Base-by-base conservation (phyloP, 495 filamentous ascomycete species). In the Lentithecium fluviatile region DNA sequence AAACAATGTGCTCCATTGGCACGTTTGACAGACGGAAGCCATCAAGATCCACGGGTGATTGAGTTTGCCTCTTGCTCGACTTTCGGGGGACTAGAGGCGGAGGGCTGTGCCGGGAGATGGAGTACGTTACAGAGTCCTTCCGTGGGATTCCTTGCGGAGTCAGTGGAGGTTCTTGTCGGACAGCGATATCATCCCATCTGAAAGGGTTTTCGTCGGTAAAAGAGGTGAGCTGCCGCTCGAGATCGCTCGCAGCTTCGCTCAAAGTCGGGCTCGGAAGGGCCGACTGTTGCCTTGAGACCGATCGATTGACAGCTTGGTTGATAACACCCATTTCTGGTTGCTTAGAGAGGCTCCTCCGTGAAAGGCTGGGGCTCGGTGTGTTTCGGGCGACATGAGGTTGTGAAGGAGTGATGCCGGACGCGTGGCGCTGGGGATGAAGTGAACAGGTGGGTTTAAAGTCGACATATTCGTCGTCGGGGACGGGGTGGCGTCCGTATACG, bases 201-300 rank as follows among this genome's bases (percentile, higher is more conserved):
- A 69, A 65, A 2, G 59, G 61, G 45, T 57, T 57, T 20, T 58
- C 52, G 32, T 70, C 65, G 0, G 64, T 56, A 34, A 69, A 64
- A 10, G 61, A 56, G 10, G 61, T 59, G 20, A 74, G 60, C 17
- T 73, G 58, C 13, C 56, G 54, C 45, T 67, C 48, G 50, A 75
- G 68, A 26, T 75, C 74, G 19, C 70, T 50, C 47, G 71, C 71
- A 0, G 74, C 73, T 57, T 76, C 65, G 53, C 71, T 75, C 15
- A 73, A 65, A 2, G 74, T 74, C 7, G 74, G 72, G 34, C 64
- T 76, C 21, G 60, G 12, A 17, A 36, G 11, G 61, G 58, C 12
- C 17, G 58, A 29, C 21, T 52, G 11, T 48, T 50, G 51, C 49
- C 48, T 62, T 19, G 48, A 54, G 32, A 24, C 42, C 12, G 61